These are phyloP conservation scores for Ascochyta clinopodiicola DNA, from an alignment of 2,329 filamentous ascomycete genomes.

Conservation along the genomic window DNA sequence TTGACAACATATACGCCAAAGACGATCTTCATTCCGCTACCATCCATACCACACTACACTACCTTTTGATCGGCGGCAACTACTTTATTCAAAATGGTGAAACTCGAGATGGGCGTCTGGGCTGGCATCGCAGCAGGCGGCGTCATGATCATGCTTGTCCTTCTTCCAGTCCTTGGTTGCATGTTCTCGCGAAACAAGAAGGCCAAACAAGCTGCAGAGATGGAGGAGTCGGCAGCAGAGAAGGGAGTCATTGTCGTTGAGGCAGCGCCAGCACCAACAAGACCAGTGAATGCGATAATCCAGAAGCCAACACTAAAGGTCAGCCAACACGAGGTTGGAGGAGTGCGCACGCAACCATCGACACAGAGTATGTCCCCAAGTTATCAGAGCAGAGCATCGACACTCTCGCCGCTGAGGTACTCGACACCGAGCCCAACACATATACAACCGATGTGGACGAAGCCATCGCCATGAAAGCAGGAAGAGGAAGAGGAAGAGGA, in stretches of 20 bases:
- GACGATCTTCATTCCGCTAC: background rate
- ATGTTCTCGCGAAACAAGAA: constrained; percentile 14
- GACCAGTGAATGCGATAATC: constrained; percentile 5
- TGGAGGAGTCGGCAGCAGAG: constrained; percentile 9
- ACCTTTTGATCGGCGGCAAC: background rate
- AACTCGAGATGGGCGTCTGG: constrained; percentile 12
- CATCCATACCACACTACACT: background rate
- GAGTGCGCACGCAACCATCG: constrained; percentile 1
- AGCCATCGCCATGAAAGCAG: constrained; percentile 1
- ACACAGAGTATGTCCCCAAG: constrained; percentile 12
- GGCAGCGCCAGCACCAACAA: constrained; percentile 3
- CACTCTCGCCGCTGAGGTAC: constrained; percentile 2
- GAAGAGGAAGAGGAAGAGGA: background rate
- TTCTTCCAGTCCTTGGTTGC: constrained; percentile 12
- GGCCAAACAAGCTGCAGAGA: background rate
- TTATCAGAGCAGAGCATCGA: constrained; percentile 10
- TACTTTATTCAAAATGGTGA: background rate
- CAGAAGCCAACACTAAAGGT: constrained; percentile 5
- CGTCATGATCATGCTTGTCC: constrained; percentile 10
- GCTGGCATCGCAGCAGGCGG: constrained; percentile 15
- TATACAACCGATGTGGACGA: constrained; percentile 7
- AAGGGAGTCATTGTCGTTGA: constrained; percentile 7
- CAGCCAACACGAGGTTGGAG: background rate
- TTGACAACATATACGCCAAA: background rate
- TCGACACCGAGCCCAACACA: constrained; percentile 5